Base-by-base conservation (phyloP, 768 basidiomycete species). In the Agrocybe pediades region DNA sequence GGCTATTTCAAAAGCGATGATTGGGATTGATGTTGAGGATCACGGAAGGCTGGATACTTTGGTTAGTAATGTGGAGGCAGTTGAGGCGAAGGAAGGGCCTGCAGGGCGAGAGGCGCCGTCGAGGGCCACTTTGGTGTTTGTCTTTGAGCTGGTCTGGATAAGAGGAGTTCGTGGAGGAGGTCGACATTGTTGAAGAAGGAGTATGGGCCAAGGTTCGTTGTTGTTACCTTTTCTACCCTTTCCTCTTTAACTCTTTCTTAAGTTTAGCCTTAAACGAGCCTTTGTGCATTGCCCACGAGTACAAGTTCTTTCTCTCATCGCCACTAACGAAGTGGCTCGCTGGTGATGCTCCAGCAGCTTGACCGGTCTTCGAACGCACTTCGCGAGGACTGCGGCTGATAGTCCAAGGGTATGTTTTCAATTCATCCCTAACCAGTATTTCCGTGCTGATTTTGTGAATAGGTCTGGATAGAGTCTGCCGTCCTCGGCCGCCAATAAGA, bases 401-500 rank as follows among this genome's bases (percentile, higher is more conserved):
- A 98, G 96, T 1, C 88, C 95, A 61, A 75, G 95, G 70, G 95
- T 93, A 59, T 63, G 86, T 72, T 20, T 24, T 19, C 20, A 21
- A 26, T 43, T 49, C 17, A 30, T 47, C 23, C 0, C 36, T 19
- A 1, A n/a, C 16, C 24, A n/a, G n/a, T n/a, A n/a, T 39, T 41
- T 40, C 55, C 4, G 19, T 54, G 5, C 20, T 60, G 43, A 44
- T 1, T 41, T 40, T 8, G 45, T 17, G 20, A 27, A 20, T 64
- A 96, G 94, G 98, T 99, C 47, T 99, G 96, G 97, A 94, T 98
- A 95, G 98, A 99, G 68, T 94, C 92, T 1, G 95, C 92, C 2
- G 92, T 92, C 1, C 95, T 99, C 61, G 95, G 98, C 64, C 83
- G 95, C 9, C 91, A 96, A 66, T 91, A 95, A 68, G 87, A 87